Conservation (phyloP, 192 early-diverging fungal species). For the Backusella macrospora region DNA sequence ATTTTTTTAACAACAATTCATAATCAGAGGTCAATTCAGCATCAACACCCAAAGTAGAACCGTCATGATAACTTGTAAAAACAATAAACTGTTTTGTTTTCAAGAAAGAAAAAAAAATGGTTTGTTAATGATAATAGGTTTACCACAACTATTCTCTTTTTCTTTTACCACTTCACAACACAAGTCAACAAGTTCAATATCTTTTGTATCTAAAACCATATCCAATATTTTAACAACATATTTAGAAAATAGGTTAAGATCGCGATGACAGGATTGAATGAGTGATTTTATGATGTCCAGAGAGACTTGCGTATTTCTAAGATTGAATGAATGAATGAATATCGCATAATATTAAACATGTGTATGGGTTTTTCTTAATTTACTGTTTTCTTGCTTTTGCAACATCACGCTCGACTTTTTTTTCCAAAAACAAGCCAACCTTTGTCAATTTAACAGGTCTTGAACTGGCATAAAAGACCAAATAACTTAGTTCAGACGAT, state of each 20-base stretch:
- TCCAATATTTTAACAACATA: slow-evolving; percentile 75
- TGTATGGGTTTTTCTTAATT: slow-evolving; percentile 27
- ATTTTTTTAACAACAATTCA: slow-evolving; percentile 58
- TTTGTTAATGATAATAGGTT: neutral
- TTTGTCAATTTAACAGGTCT: slow-evolving; percentile 92
- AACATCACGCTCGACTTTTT: slow-evolving; percentile 67
- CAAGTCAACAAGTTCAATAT: slow-evolving; percentile 60
- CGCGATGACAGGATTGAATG: slow-evolving; percentile 67
- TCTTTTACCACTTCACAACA: slow-evolving; percentile 61
- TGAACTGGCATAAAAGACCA: slow-evolving; percentile 85
- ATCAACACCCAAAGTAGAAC: slow-evolving; percentile 72
- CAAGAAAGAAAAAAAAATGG: no score
- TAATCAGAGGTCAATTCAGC: slow-evolving; percentile 57
- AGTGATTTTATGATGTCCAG: slow-evolving; percentile 79
- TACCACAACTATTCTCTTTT: no score
- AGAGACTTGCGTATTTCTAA: slow-evolving; percentile 66
- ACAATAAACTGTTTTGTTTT: slow-evolving; percentile 55
- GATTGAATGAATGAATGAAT: no score
- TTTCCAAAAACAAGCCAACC: slow-evolving; percentile 81
- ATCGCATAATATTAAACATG: neutral
- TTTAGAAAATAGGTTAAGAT: slow-evolving; percentile 83
- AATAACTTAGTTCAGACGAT: slow-evolving; percentile 79
- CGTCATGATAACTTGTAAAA: slow-evolving; percentile 74
- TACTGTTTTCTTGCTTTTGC: slow-evolving; percentile 63
- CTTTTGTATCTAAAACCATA: slow-evolving; percentile 56